A percentile compares a stretch with the other conserved stretches of the same genome.
Conservation (phyloP, 345 rosid species). For the Acer campestre region DNA sequence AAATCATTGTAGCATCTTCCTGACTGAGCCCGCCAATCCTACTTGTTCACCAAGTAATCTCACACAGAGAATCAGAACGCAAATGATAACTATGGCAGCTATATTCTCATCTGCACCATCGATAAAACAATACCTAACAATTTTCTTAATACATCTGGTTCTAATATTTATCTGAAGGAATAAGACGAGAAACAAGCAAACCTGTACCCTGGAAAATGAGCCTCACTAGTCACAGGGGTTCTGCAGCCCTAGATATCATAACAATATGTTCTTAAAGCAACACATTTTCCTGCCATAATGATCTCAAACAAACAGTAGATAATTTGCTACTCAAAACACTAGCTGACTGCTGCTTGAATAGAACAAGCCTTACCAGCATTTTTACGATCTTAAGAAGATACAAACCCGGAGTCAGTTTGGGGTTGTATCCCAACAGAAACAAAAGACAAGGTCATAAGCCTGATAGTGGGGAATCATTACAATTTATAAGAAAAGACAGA, state of each 20-base stretch:
- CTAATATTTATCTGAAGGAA: too few species aligned
- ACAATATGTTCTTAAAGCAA: neutral
- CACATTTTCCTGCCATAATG: neutral
- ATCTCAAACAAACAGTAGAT: neutral
- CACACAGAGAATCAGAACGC: too few species aligned
- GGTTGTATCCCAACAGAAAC: slow-evolving; percentile 13
- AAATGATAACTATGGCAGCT: too few species aligned
- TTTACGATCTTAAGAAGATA: slow-evolving; percentile 1
- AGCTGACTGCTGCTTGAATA: neutral
- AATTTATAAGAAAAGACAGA: neutral
- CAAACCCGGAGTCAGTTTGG: slow-evolving; percentile 10
- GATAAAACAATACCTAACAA: too few species aligned
- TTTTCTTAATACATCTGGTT: too few species aligned
- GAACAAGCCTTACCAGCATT: neutral
- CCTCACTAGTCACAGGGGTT: neutral
- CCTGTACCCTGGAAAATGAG: neutral
- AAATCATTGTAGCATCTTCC: neutral
- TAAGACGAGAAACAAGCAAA: neutral
- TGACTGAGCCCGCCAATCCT: neutral
- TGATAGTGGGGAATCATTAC: neutral
- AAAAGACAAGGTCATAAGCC: slow-evolving; percentile 11
- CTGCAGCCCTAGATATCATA: neutral
- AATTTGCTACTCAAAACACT: neutral
- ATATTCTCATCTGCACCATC: too few species aligned
- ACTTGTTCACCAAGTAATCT: too few species aligned